These are phyloP conservation scores for Adansonia gregorii DNA, from an alignment of 441 rosid species.

Conservation along the genomic window DNA sequence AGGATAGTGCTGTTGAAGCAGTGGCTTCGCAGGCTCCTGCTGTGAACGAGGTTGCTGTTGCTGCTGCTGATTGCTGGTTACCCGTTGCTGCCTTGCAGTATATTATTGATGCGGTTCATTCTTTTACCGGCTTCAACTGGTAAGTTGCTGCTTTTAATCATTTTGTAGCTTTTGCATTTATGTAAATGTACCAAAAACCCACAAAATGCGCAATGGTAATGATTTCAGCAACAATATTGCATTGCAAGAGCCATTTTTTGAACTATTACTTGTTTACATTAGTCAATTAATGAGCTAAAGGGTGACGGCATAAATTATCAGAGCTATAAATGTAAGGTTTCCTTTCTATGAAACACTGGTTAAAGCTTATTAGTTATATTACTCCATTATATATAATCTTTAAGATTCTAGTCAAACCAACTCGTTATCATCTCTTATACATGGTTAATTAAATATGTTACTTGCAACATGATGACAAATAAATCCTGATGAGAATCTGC, in stretches of 20 bases:
- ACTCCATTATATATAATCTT: neutral
- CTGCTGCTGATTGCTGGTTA: conserved; percentile 74
- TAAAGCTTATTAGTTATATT: neutral
- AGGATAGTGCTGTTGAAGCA: conserved; percentile 53
- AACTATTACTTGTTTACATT: neutral
- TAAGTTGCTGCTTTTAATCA: conserved; percentile 32
- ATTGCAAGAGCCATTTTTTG: no score
- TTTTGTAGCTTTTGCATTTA: neutral
- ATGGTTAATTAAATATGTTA: neutral
- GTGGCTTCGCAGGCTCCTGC: conserved; percentile 57
- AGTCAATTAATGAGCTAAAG: neutral
- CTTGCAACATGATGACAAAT: neutral
- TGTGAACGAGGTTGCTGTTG: conserved; percentile 78
- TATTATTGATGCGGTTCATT: conserved; percentile 66
- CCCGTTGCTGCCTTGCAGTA: conserved; percentile 73
- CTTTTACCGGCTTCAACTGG: conserved; percentile 76
- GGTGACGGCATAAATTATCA: neutral
- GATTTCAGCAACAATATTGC: neutral
- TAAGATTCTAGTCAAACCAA: neutral
- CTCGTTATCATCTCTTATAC: neutral
- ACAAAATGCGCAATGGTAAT: neutral
- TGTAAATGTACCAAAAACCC: neutral
- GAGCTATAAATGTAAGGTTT: neutral
- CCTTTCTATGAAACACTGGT: neutral
- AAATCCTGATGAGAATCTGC: neutral